A percentile compares a stretch with the other conserved stretches of the same genome.
These are phyloP conservation scores for Litchi chinensis DNA, from an alignment of 345 rosid genomes.

Conservation along the genomic window DNA sequence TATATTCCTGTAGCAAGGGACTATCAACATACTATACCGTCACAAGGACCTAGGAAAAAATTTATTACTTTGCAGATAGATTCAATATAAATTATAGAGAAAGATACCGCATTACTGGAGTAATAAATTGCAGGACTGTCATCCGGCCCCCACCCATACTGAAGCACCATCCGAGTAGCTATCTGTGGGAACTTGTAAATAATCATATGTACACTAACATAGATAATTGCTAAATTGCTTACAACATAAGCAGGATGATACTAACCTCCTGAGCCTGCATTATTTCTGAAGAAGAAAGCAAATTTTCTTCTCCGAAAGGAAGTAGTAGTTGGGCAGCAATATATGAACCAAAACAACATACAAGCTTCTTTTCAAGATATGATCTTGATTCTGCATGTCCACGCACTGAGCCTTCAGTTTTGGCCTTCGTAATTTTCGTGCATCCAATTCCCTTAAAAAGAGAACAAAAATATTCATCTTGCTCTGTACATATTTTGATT, in stretches of 20 bases:
- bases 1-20: conserved; percentile 11
- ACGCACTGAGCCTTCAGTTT: conserved; percentile 62
- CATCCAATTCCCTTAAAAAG: conserved; percentile 82
- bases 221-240: not conserved
- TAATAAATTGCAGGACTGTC: conserved; percentile 88
- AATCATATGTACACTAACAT: conserved; percentile 16
- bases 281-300: conserved; percentile 76
- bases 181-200: conserved; percentile 54
- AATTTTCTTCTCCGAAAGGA: conserved; percentile 83
- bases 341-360: conserved; percentile 91
- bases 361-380: conserved; percentile 93
- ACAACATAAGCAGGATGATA: conserved; percentile 18
- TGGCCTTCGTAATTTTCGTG: conserved; percentile 78
- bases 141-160: conserved; percentile 98
- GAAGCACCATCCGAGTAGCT: conserved; percentile 95
- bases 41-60: conserved; percentile 5
- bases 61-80: conserved; percentile 1
- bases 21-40: not conserved
- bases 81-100: conserved; percentile 18
- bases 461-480: not conserved
- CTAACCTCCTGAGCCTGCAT: conserved; percentile 88
- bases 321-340: conserved; percentile 85
- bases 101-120: conserved; percentile 70
- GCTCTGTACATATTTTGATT: not conserved
- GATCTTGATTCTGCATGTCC: conserved; percentile 84